Evolutionary conservation across 2,329 filamentous ascomycete species (phyloP).

Genomic region (Calonectria henricotiae): DNA sequence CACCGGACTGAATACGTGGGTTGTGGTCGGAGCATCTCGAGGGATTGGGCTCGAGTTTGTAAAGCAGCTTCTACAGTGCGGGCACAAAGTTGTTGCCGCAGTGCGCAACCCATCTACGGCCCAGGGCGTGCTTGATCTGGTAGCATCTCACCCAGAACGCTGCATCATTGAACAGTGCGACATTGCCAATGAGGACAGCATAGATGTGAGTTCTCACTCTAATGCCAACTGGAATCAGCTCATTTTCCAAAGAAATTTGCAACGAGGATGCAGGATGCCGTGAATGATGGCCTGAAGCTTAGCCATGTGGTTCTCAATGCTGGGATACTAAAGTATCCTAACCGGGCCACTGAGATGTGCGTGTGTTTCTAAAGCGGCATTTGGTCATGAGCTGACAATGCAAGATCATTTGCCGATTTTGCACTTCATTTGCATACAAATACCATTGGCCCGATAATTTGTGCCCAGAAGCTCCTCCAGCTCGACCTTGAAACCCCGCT

Average conservation of each 20-base stretch:
- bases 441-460: conserved; percentile 37
- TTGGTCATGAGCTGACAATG: neutral
- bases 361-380: neutral
- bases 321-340: neutral
- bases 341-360: neutral
- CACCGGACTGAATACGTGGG: neutral
- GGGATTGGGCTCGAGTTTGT: neutral
- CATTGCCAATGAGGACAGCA: neutral
- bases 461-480: conserved; percentile 36
- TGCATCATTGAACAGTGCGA: neutral
- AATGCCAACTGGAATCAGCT: neutral
- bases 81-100: neutral
- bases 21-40: neutral
- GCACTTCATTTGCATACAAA: conserved; percentile 38
- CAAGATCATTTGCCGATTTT: conserved; percentile 26
- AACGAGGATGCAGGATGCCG: neutral
- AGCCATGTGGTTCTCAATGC: neutral
- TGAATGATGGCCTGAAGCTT: neutral
- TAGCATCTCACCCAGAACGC: neutral
- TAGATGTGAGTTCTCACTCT: neutral
- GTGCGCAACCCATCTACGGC: neutral
- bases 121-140: neutral
- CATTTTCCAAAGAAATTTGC: neutral
- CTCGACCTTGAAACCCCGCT: conserved; percentile 21
- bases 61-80: neutral